Percentiles rank a stretch among this genome's conserved stretches.
phyloP scores from a whole-genome alignment of 805 yeast genomes.

The Candida saitoana region DNA sequence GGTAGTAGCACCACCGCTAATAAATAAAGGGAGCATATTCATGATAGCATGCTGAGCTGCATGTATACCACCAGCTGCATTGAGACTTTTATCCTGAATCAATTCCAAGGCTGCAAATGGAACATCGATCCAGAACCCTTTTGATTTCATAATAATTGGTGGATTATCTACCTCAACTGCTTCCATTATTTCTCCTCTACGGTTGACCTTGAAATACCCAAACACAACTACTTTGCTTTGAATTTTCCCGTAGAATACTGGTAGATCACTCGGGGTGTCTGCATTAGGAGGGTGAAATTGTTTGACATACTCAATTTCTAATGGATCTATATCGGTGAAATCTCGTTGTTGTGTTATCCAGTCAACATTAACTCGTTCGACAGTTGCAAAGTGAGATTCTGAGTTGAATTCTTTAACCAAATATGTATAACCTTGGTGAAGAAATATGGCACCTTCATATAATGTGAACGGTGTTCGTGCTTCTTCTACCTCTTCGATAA shows the following conservation, averaged over 20 bases:
- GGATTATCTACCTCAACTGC: constrained; percentile 91
- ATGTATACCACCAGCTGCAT: constrained; percentile 89
- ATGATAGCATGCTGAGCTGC: constrained; percentile 91
- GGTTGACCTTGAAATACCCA: constrained; percentile 87
- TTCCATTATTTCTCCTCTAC: constrained; percentile 75
- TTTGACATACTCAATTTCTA: constrained; percentile 60
- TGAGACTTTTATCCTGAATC: constrained; percentile 54
- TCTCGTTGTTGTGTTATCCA: constrained; percentile 93
- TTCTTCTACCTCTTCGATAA: constrained; percentile 86
- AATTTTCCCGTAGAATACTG: constrained; percentile 73
- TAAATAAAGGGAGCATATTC: constrained; percentile 68
- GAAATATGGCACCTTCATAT: constrained; percentile 87
- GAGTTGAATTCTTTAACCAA: constrained; percentile 79
- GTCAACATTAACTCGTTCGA: constrained; percentile 84
- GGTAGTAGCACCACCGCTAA: constrained; percentile 62
- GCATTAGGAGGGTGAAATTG: constrained; percentile 44
- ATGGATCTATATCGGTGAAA: constrained; percentile 88
- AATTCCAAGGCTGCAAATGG: constrained; percentile 61
- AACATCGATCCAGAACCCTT: constrained; percentile 91
- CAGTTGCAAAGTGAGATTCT: constrained; percentile 77
- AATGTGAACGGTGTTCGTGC: constrained; percentile 85
- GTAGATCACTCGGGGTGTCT: constrained; percentile 34
- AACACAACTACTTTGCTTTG: constrained; percentile 73
- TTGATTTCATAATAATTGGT: constrained; percentile 62
- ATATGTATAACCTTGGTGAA: constrained; percentile 92